Evolutionary conservation across 2,329 filamentous ascomycete genomes (phyloP).

Genomic region (Sporothrix sp.): DNA sequence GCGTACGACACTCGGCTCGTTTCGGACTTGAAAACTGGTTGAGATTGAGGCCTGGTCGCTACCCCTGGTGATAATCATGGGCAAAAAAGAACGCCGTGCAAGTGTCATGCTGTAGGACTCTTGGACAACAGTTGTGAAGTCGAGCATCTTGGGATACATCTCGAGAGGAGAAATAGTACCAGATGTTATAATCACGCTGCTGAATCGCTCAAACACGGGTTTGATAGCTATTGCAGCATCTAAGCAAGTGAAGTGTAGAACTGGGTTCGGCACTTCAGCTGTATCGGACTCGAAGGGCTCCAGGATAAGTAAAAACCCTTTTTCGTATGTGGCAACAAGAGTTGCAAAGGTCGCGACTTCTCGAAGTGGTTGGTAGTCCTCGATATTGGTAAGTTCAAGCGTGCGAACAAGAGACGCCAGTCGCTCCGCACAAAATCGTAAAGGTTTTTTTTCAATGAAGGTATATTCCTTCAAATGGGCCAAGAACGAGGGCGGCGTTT

Average conservation of each 20-base stretch:
- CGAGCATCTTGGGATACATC: constrained; percentile 99
- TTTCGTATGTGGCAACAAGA: constrained; percentile 91
- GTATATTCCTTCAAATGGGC: constrained; percentile 90
- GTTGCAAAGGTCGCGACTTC: constrained; percentile 98
- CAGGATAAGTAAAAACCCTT: constrained; percentile 89
- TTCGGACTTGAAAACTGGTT: constrained; percentile 88
- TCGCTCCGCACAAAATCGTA: constrained; percentile 89
- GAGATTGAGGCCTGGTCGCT: constrained; percentile 90
- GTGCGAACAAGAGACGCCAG: constrained; percentile 90
- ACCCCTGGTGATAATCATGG: constrained; percentile 93
- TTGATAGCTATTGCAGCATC: constrained; percentile 98
- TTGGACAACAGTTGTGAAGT: constrained; percentile 84
- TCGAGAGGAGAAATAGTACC: constrained; percentile 94
- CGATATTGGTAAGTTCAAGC: constrained; percentile 90
- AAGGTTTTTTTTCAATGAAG: constrained; percentile 92
- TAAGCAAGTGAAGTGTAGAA: constrained; percentile 94
- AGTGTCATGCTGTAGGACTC: constrained; percentile 98
- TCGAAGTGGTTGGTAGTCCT: constrained; percentile 93
- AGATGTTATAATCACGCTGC: constrained; percentile 96
- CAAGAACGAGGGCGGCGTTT: constrained; percentile 89
- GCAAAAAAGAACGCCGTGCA: constrained; percentile 85
- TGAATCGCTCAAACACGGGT: constrained; percentile 93
- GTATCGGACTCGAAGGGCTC: constrained; percentile 95
- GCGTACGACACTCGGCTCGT: constrained; percentile 90
- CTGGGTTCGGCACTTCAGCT: constrained; percentile 88